A percentile compares a stretch with the other conserved stretches of the same genome.
These are phyloP conservation scores for Pichia sp. DNA, from an alignment of 1,139 yeast species.

Conservation along the genomic window DNA sequence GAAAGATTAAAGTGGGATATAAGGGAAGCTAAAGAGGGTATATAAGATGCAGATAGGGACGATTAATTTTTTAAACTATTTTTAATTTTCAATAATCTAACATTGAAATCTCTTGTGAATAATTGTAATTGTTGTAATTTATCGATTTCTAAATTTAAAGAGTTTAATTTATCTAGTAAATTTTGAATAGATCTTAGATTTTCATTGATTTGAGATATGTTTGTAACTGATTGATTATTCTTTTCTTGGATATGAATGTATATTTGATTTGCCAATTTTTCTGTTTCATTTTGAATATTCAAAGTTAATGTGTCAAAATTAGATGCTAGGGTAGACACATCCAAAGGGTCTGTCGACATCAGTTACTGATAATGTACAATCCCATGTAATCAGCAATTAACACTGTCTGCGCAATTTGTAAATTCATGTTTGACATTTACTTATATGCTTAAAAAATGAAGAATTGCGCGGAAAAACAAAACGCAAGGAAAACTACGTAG, in stretches of 20 bases:
- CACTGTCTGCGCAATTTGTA: too few relatives aligned
- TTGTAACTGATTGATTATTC: conserved; percentile 24
- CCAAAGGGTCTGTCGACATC: conserved; percentile 50
- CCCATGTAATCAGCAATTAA: too few relatives aligned
- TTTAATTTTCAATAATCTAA: conserved; percentile 29
- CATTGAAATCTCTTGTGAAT: conserved; percentile 39
- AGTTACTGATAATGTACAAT: not conserved
- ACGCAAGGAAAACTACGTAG: too few relatives aligned
- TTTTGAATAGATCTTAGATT: conserved; percentile 36
- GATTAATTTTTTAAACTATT: conserved; percentile 7
- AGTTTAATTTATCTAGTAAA: conserved; percentile 45
- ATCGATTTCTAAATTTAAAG: conserved; percentile 54
- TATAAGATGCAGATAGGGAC: not conserved
- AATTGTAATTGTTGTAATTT: conserved; percentile 59
- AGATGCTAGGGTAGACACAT: conserved; percentile 50
- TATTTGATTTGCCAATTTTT: conserved; percentile 28
- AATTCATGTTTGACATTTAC: not conserved
- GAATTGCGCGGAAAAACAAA: not conserved
- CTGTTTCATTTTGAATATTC: conserved; percentile 45
- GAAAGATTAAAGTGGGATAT: conserved; percentile 7
- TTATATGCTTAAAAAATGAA: too few relatives aligned
- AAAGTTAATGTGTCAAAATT: conserved; percentile 58
- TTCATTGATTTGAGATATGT: conserved; percentile 30
- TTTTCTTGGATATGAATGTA: conserved; percentile 30
- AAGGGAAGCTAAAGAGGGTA: conserved; percentile 1